These are phyloP conservation scores for Conringia planisiliqua DNA, from an alignment of 345 rosid genomes.

Conservation along the genomic window DNA sequence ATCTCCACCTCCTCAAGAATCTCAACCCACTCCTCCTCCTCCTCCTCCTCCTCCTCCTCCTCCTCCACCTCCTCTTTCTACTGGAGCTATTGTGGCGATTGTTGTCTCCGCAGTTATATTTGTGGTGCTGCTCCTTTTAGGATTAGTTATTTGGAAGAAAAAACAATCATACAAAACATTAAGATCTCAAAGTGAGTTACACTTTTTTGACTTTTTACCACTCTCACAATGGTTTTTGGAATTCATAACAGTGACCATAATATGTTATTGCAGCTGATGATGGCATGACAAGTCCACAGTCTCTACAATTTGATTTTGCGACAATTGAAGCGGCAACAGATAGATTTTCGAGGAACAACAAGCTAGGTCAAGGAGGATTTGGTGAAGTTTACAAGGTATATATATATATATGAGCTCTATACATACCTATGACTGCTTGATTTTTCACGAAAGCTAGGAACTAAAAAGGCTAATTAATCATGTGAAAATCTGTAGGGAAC, in stretches of 20 bases:
- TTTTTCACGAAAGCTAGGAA: not conserved
- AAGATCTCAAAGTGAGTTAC: not conserved
- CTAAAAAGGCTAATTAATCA: not conserved
- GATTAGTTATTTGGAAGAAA: not conserved
- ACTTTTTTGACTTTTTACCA: not conserved
- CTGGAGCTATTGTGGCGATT: not conserved
- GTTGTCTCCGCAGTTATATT: not conserved
- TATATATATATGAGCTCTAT: not conserved
- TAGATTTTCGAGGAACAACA: not conserved
- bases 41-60: not conserved
- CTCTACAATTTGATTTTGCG: conserved; percentile 14
- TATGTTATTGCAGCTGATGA: not conserved
- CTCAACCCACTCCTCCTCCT: not conserved
- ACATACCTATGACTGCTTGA: not conserved
- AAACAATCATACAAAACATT: not conserved
- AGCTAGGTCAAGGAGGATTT: conserved; percentile 21
- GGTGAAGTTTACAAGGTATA: conserved; percentile 31
- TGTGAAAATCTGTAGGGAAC: not conserved
- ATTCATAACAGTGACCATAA: not conserved
- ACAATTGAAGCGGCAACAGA: conserved; percentile 16
- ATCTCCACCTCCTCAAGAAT: not conserved
- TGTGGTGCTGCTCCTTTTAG: not conserved
- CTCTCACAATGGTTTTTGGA: not conserved
- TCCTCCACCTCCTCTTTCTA: not conserved
- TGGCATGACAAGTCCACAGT: conserved; percentile 8